Base-by-base conservation (phyloP, 768 basidiomycete species). In the Phlegmacium glaucopus region DNA sequence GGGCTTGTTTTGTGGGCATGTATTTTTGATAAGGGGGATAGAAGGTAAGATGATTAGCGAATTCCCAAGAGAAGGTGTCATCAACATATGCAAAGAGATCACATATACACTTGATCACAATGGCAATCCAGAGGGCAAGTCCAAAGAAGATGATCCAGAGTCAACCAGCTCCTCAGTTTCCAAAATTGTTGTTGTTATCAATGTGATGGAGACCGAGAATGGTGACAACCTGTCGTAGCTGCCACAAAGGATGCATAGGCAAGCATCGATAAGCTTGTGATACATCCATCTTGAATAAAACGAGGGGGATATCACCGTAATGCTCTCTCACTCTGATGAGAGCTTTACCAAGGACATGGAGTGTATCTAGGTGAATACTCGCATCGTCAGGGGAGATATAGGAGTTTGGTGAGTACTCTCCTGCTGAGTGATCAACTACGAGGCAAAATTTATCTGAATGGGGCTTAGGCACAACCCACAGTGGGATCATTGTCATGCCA, bases 241-340 rank as follows among this genome's bases (percentile, higher is more conserved):
- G 70, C 71, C 71, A 77, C 0, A 59, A 39, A 0, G 63, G 68
- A 32, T 69, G 62, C 52, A 71, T 57, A 0, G 71, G 75, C 6
- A 69, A 37, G 0, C 51, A 56, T 0, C 60, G 53, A 35, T 72
- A 75, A 0, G 74, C 74, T 4, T 62, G 48, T 0, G 56, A 44
- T 0, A 73, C 61, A 44, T 75, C 68, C 1, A 63, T 62, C 27
- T 72, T 73, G 53, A 58, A 72, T 0, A 66, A 15, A 13, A 56
- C 47, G 9, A 64, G 49, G 4, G 3, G 11, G 27, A 28, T 42
- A 6, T 10, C 38, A 25, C 12, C 39, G 1, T 1, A 27, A 0
- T 0, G 43, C 10, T 7, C n/a, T 7, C 37, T 26, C 18, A 46
- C 25, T 0, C 11, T 7, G 4, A 49, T 28, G 16, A 57, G 30